Evolutionary conservation across 805 yeast species (phyloP), one percentile per base, ranked within the genome.

Genomic region (Zygotorulaspora chibaensis): DNA sequence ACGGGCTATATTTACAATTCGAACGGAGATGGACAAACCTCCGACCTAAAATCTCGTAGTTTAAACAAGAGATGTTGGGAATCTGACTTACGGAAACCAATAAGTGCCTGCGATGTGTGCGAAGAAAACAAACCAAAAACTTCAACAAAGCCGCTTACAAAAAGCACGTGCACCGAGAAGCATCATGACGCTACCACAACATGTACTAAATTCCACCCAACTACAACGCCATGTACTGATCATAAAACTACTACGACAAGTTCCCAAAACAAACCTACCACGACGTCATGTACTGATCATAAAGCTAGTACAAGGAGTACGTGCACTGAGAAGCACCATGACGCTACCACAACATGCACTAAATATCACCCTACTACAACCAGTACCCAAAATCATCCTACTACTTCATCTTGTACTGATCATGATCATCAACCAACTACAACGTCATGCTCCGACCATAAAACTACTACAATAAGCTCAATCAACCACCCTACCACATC

Each of bases 41-140:
- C 17, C 7, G 13, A 23, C 17, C n/a, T 36, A 7, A 27, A 36
- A 13, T 36, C 39, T 20, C 39, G 39, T 36, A 17, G 16, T 36
- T 29, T 36, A n/a, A 9, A 15, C 8, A 36, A 36, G 16, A 36
- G 39, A 36, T 36, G 39, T 23, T 36, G 39, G 39, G 39, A 36
- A 36, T 25, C 18, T 17, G 39, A 36, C 13, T n/a, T 23, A 10
- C n/a, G n/a, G 39, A 23, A 11, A 8, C 39, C 27, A n/a, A 16
- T 36, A 6, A n/a, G 17, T 30, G 25, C 16, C 5, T 36, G 39
- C 23, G 29, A 36, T 36, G 39, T 36, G 18, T 36, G 39, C 23
- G 39, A 36, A 20, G 29, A 36, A 16, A n/a, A n/a, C 15, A n/a
- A 36, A 5, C 39, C 15, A n/a, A 36, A 25, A 12, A 36, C 38